Evolutionary conservation across 768 basidiomycete genomes (phyloP).

Genomic region (Tricholoma furcatifolium): DNA sequence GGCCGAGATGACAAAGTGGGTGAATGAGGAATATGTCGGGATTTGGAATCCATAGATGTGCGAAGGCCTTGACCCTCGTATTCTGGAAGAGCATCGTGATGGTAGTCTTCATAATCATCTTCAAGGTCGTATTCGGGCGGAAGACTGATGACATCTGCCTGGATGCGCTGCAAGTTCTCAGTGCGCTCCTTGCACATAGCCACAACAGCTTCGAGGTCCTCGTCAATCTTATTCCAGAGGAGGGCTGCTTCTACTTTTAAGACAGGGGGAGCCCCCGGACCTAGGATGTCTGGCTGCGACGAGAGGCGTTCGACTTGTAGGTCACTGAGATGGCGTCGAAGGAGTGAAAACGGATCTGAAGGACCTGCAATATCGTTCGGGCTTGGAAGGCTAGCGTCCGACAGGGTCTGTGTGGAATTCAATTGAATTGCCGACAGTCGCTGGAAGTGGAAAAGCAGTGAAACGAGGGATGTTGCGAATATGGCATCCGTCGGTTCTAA

Average conservation of each 20-base stretch:
- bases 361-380: conserved; percentile 13
- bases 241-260: conserved; percentile 59
- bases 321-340: conserved; percentile 68
- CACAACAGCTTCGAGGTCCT: conserved; percentile 68
- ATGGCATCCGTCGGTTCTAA: conserved; percentile 51
- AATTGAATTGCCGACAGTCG: conserved; percentile 52
- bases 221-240: conserved; percentile 74
- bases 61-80: conserved; percentile 49
- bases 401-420: conserved; percentile 13
- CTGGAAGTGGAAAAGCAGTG: conserved; percentile 67
- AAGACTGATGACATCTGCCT: conserved; percentile 29
- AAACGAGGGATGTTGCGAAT: conserved; percentile 67
- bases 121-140: conserved; percentile 50
- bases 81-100: conserved; percentile 48
- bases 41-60: conserved; percentile 36
- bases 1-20: conserved; percentile 24
- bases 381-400: conserved; percentile 12
- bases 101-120: conserved; percentile 38
- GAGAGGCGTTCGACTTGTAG: conserved; percentile 59
- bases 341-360: conserved; percentile 52
- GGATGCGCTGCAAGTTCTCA: conserved; percentile 30
- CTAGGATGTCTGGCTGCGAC: conserved; percentile 34
- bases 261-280: conserved; percentile 41
- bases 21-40: conserved; percentile 22
- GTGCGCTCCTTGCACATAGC: conserved; percentile 64